Percentiles rank a stretch among this genome's conserved stretches.
These are phyloP conservation scores for Lyophyllum semitale DNA, from an alignment of 768 basidiomycete species.

Conservation along the genomic window DNA sequence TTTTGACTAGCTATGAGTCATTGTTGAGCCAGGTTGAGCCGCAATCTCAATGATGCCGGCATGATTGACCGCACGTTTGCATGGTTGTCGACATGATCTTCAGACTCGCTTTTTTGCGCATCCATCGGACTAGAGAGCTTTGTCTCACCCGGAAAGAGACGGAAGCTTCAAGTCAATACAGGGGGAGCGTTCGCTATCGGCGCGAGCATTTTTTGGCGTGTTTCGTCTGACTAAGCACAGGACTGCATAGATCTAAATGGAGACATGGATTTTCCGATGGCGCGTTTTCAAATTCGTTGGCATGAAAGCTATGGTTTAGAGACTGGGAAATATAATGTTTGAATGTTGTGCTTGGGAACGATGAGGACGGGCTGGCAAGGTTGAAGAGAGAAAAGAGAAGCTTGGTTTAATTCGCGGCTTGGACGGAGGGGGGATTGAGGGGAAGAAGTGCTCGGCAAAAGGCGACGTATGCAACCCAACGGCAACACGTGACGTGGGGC, in stretches of 20 bases:
- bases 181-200: too few species aligned
- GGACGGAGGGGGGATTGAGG: not conserved
- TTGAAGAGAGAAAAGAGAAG: not conserved
- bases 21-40: not conserved
- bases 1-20: not conserved
- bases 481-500: constrained; percentile 10
- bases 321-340: not conserved
- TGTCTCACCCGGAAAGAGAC: not conserved
- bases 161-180: not conserved
- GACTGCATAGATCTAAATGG: not conserved
- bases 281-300: not conserved
- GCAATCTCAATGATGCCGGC: too few species aligned
- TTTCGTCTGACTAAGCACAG: not conserved
- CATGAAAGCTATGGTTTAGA: not conserved
- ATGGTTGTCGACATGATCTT: not conserved
- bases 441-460: not conserved
- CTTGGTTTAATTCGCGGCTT: constrained; percentile 4
- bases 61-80: not conserved
- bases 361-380: not conserved
- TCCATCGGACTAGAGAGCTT: not conserved
- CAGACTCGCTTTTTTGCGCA: not conserved
- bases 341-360: not conserved
- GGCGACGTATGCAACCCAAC: constrained; percentile 1
- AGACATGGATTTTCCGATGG: not conserved
- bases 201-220: not conserved